Evolutionary conservation across 179 eudicot species (phyloP).

Genomic region (Beta macrorhiza): DNA sequence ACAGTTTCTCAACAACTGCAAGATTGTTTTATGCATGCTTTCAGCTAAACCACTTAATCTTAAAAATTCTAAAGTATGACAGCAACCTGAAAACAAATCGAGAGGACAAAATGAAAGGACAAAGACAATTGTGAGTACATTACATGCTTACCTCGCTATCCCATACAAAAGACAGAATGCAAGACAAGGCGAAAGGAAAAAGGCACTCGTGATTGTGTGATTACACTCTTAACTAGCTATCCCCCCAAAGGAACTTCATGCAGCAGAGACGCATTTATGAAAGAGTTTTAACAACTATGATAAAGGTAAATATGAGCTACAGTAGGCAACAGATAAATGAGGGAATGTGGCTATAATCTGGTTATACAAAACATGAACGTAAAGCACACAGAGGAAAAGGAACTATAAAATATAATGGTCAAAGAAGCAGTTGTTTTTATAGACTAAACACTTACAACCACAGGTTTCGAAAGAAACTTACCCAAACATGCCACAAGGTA

Average conservation of each 20-base stretch:
- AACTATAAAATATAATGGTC: constrained; percentile 5
- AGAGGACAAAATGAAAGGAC: not conserved
- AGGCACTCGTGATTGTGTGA: no score
- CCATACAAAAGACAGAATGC: no score
- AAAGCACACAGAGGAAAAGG: not conserved
- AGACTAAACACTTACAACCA: constrained; percentile 5
- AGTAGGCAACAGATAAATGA: not conserved
- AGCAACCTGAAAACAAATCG: not conserved
- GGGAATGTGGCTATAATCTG: not conserved
- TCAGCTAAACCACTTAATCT: not conserved
- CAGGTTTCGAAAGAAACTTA: constrained; percentile 36
- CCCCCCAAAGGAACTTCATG: not conserved
- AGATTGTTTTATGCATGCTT: not conserved
- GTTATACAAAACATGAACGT: not conserved
- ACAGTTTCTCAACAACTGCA: not conserved
- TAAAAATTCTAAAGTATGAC: not conserved
- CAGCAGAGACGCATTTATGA: not conserved
- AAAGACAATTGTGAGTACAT: not conserved
- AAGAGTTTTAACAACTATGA: not conserved
- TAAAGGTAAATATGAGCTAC: not conserved
- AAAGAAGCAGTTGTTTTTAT: not conserved
- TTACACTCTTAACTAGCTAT: not conserved
- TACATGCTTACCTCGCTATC: not conserved
- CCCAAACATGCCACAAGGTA: constrained; percentile 96
- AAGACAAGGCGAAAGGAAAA: no score